Conservation (phyloP, 257 asterid genomes). For the Solanum chiquidenum region DNA sequence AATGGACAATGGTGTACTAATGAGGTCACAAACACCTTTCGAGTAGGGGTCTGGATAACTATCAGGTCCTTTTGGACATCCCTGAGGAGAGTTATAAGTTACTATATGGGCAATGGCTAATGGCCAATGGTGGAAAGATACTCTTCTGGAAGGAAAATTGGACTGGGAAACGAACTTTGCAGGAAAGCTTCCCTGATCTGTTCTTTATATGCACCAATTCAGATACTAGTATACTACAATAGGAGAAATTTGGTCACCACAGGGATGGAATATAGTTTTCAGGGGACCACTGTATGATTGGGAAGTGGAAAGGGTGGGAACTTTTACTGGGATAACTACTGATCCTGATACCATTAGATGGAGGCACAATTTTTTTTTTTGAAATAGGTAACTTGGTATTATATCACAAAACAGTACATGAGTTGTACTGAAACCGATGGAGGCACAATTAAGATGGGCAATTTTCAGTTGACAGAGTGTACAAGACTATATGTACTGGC, state of each 20-base stretch:
- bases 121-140: neutral
- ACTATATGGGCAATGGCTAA: neutral
- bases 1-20: neutral
- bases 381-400: too few relatives aligned
- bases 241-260: neutral
- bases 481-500: neutral
- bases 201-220: neutral
- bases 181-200: neutral
- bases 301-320: neutral
- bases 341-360: neutral
- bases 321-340: neutral
- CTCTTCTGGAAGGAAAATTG: neutral
- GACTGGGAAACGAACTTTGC: neutral
- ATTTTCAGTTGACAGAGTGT: neutral
- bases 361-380: neutral
- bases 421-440: neutral
- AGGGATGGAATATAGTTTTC: neutral
- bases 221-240: neutral
- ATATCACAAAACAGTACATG: too few relatives aligned
- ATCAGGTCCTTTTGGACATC: neutral
- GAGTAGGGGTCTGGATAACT: neutral
- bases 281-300: neutral
- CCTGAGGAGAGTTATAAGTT: neutral
- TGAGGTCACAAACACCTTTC: neutral
- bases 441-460: neutral